Percentiles rank a stretch among this genome's conserved stretches.
Conservation (phyloP, 176 grass and related monocot genomes). For the Oryza meridionalis region DNA sequence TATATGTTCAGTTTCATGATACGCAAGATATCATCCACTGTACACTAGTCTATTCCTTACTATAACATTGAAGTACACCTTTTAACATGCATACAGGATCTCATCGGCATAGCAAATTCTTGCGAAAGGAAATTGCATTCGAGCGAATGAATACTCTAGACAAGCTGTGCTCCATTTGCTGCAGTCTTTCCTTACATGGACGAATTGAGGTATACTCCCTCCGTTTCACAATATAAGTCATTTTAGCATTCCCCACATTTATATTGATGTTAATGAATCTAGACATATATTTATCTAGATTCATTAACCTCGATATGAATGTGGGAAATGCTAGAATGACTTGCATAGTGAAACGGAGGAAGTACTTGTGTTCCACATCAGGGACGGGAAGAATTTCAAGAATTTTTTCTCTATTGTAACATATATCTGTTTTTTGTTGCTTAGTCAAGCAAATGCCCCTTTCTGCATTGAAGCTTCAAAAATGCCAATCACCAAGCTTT, state of each 20-base stretch:
- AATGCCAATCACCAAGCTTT: not conserved
- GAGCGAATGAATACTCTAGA: not conserved
- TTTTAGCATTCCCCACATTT: too few relatives aligned
- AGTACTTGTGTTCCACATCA: conserved; percentile 1
- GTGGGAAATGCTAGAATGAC: too few relatives aligned
- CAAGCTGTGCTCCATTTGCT: not conserved
- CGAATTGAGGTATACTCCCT: too few relatives aligned
- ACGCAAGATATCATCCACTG: not conserved
- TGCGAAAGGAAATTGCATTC: not conserved
- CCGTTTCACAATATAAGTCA: too few relatives aligned
- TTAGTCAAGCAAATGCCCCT: not conserved
- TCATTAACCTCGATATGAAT: too few relatives aligned
- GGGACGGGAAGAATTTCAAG: not conserved
- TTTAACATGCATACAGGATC: not conserved
- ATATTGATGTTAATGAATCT: too few relatives aligned
- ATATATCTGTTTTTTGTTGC: not conserved
- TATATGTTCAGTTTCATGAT: not conserved
- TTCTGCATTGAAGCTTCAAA: conserved; percentile 21
- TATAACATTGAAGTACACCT: not conserved
- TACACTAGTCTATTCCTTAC: not conserved
- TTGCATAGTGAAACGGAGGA: too few relatives aligned
- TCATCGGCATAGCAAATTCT: not conserved
- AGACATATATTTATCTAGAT: too few relatives aligned
- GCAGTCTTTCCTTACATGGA: not conserved
- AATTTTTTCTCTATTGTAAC: not conserved